phyloP scores from a whole-genome alignment of 1,284 basidiomycete species.

The Rhodotorula sp. region DNA sequence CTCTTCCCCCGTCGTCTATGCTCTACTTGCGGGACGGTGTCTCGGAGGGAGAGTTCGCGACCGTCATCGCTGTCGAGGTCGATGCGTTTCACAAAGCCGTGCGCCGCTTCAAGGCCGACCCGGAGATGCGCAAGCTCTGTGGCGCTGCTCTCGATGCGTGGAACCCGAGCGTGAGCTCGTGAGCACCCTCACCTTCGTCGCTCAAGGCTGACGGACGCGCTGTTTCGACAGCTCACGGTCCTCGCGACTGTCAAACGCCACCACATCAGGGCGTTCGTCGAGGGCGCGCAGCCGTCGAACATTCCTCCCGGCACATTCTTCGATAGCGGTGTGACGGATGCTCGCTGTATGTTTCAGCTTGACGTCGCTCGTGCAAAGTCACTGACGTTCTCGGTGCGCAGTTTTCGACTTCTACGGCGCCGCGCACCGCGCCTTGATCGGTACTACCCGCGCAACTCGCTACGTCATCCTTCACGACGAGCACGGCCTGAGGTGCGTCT shows the following conservation, averaged over 20 bases:
- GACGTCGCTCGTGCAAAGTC: background rate
- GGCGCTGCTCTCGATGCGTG: background rate
- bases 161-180: background rate
- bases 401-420: conserved; percentile 14
- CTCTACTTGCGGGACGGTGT: conserved; percentile 22
- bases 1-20: background rate
- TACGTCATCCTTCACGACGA: conserved; percentile 18
- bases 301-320: conserved; percentile 12
- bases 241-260: conserved; percentile 16
- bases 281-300: background rate
- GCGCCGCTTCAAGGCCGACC: background rate
- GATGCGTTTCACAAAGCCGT: background rate
- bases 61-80: background rate
- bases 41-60: conserved; percentile 12
- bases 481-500: background rate
- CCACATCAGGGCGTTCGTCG: conserved; percentile 11
- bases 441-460: conserved; percentile 14
- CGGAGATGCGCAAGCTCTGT: background rate
- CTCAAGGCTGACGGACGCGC: background rate
- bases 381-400: background rate
- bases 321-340: conserved; percentile 5
- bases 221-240: conserved; percentile 4
- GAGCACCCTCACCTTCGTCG: background rate
- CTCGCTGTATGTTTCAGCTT: background rate
- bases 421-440: background rate